phyloP scores from a whole-genome alignment of 2,329 filamentous ascomycete species.

The Pseudocercospora vitis region DNA sequence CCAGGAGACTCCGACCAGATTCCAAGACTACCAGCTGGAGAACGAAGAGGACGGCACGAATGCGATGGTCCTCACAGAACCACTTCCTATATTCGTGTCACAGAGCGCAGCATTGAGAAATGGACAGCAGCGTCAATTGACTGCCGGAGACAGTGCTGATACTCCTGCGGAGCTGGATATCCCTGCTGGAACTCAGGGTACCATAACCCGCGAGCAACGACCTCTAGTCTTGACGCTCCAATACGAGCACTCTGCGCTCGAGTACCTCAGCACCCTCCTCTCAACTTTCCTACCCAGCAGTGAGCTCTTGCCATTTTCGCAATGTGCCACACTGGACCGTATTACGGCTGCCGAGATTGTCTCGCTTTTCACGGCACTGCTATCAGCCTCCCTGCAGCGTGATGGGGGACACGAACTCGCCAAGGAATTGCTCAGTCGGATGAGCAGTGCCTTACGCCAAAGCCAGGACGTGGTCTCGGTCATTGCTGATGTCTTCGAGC shows the following conservation, averaged over 20 bases:
- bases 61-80: constrained; percentile 65
- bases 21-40: constrained; percentile 72
- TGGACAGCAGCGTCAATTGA: constrained; percentile 4
- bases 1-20: constrained; percentile 69
- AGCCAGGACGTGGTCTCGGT: constrained; percentile 74
- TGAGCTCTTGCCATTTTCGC: constrained; percentile 24
- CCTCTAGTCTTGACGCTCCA: constrained; percentile 74
- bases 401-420: constrained; percentile 39
- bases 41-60: constrained; percentile 86
- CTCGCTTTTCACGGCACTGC: constrained; percentile 68
- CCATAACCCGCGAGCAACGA: constrained; percentile 74
- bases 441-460: constrained; percentile 49
- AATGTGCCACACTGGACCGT: constrained; percentile 44
- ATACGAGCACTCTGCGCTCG: constrained; percentile 73
- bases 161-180: constrained; percentile 6
- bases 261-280: constrained; percentile 74
- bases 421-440: constrained; percentile 50
- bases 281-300: constrained; percentile 63
- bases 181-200: constrained; percentile 62
- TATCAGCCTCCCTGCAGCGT: constrained; percentile 46
- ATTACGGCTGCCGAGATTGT: constrained; percentile 73
- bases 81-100: constrained; percentile 62
- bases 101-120: constrained; percentile 10
- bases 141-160: constrained; percentile 9
- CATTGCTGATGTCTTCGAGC: constrained; percentile 81